These are phyloP conservation scores for Calonectria hawksworthii DNA, from an alignment of 2,329 filamentous ascomycete species.

Conservation along the genomic window DNA sequence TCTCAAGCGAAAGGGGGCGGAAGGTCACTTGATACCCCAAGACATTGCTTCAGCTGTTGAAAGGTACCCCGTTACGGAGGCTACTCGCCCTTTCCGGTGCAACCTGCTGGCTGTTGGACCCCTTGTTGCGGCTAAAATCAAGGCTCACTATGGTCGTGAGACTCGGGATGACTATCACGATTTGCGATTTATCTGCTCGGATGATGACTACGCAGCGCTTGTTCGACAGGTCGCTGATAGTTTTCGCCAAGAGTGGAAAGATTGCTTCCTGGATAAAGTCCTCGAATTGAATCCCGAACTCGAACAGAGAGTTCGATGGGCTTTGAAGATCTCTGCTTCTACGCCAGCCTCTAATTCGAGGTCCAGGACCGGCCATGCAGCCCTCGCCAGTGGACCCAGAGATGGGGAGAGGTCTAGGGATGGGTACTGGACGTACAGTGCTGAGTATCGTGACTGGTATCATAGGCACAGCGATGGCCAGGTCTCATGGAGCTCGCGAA, in stretches of 20 bases:
- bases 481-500: too few relatives aligned
- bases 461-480: too few relatives aligned
- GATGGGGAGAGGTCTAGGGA: too few relatives aligned
- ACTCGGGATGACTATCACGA: neutral
- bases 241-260: neutral
- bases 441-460: too few relatives aligned
- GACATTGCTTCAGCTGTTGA: neutral
- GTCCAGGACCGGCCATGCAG: too few relatives aligned
- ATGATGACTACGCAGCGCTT: neutral
- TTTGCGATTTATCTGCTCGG: neutral
- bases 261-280: neutral
- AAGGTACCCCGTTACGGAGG: neutral
- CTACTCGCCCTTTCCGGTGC: neutral
- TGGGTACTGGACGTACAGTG: too few relatives aligned
- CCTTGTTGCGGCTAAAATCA: neutral
- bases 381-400: too few relatives aligned
- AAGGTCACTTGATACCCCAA: neutral
- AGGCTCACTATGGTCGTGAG: neutral
- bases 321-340: neutral
- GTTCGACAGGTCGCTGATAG: neutral
- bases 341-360: too few relatives aligned
- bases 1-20: neutral
- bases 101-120: neutral
- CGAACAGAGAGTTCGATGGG: neutral
- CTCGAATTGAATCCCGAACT: neutral